Evolutionary conservation across 225 moss, liverwort and hornwort species (phyloP).

Genomic region (Antitrichia curtipendula): DNA sequence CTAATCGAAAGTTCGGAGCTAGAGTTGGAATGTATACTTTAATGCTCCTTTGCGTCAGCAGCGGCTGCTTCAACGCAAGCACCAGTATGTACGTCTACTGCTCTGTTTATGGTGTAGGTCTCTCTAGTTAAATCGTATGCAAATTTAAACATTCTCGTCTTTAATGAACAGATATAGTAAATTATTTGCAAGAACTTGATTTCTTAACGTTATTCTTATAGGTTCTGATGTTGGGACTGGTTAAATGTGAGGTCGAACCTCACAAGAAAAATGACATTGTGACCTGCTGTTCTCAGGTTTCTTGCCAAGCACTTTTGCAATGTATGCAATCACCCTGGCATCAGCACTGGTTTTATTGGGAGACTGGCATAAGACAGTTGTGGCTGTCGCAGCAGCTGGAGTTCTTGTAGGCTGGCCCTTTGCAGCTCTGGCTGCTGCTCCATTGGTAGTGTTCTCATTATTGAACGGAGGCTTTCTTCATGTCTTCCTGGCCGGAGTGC

Average conservation of each 20-base stretch:
- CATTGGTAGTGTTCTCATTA: constrained; percentile 61
- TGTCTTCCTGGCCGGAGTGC: constrained; percentile 60
- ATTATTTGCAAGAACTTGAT: neutral
- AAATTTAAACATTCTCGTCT: neutral
- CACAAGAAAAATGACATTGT: neutral
- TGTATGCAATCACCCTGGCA: constrained; percentile 86
- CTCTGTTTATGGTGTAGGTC: constrained; percentile 8
- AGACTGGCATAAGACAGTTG: constrained; percentile 43
- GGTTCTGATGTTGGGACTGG: neutral
- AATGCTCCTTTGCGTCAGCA: constrained; percentile 84
- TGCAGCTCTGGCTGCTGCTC: constrained; percentile 70
- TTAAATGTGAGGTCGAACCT: neutral
- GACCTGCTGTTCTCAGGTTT: constrained; percentile 45
- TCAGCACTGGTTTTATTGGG: constrained; percentile 55
- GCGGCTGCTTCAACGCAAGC: constrained; percentile 86
- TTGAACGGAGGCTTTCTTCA: constrained; percentile 44
- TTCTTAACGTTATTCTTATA: neutral
- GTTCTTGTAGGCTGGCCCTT: constrained; percentile 97
- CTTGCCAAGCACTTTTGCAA: constrained; percentile 92
- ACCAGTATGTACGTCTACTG: constrained; percentile 76
- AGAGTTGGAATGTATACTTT: constrained; percentile 79
- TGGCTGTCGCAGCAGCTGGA: constrained; percentile 75
- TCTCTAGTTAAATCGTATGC: neutral
- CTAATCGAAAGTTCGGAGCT: constrained; percentile 49
- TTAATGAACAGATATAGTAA: neutral